Percentiles rank a stretch among this genome's conserved stretches.
phyloP scores from a whole-genome alignment of 192 early-diverging fungal genomes.

The Thamnidium elegans region DNA sequence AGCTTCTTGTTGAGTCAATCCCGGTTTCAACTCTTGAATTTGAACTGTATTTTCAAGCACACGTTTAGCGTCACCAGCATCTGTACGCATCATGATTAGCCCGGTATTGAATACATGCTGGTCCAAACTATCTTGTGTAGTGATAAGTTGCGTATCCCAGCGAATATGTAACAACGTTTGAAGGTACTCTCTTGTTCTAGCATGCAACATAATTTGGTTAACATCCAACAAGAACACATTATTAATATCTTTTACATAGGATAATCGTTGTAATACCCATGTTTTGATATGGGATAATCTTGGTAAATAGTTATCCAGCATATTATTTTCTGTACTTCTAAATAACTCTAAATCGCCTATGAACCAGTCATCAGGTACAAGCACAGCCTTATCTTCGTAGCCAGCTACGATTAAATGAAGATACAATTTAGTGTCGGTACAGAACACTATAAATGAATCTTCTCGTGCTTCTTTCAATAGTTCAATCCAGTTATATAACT shows the following conservation, averaged over 20 bases:
- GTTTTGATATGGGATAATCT: conserved; percentile 31
- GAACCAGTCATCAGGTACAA: conserved; percentile 28
- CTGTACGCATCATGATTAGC: conserved; percentile 25
- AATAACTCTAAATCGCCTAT: conserved; percentile 10
- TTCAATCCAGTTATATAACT: conserved; percentile 37
- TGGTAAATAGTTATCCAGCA: background rate
- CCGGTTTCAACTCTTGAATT: conserved; percentile 11
- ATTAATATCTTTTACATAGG: conserved; percentile 16
- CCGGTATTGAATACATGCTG: conserved; percentile 26
- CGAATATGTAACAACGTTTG: conserved; percentile 17
- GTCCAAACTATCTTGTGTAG: conserved; percentile 28
- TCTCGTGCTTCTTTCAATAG: conserved; percentile 20
- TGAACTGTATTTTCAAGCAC: conserved; percentile 24
- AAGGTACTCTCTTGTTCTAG: conserved; percentile 23
- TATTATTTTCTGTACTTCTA: conserved; percentile 5
- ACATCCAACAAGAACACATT: conserved; percentile 32
- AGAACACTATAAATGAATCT: conserved; percentile 29
- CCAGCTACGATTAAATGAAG: conserved; percentile 17
- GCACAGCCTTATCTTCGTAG: conserved; percentile 15
- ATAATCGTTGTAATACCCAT: conserved; percentile 27
- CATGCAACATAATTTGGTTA: conserved; percentile 24
- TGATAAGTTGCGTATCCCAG: conserved; percentile 24
- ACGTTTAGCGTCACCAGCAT: conserved; percentile 17
- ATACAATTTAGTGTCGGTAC: conserved; percentile 29
- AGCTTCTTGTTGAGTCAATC: conserved; percentile 31